phyloP scores from a whole-genome alignment of 139 green algal genomes.

The Tetraselmis chui region DNA sequence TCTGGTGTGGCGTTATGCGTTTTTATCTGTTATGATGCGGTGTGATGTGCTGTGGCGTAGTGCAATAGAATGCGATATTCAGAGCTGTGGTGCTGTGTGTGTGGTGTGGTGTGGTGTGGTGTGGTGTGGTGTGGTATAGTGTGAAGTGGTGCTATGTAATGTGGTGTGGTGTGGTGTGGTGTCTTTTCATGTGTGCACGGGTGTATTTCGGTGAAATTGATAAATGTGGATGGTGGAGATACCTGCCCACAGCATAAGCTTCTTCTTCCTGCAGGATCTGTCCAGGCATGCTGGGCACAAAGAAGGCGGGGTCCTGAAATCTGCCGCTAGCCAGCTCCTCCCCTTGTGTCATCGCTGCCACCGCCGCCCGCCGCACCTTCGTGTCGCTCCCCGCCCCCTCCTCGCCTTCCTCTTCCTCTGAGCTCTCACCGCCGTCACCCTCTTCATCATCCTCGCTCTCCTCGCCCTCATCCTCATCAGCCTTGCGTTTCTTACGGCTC shows the following conservation, averaged over 20 bases:
- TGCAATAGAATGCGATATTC: too few relatives aligned
- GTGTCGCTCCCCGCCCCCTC: neutral
- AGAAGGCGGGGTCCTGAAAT: conserved; percentile 52
- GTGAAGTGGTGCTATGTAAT: too few relatives aligned
- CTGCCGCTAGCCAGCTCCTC: conserved; percentile 14
- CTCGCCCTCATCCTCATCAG: neutral
- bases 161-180: too few relatives aligned
- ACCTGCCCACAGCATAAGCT: neutral
- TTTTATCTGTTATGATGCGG: too few relatives aligned
- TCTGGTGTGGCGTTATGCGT: too few relatives aligned
- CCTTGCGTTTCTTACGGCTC: conserved; percentile 18
- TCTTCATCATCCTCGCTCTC: neutral
- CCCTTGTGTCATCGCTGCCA: neutral
- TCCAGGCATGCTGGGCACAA: conserved; percentile 13
- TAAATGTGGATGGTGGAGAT: too few relatives aligned
- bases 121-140: too few relatives aligned
- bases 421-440: neutral
- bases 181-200: too few relatives aligned
- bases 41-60: too few relatives aligned
- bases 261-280: neutral
- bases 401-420: neutral
- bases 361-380: neutral
- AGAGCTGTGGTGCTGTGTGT: too few relatives aligned
- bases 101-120: too few relatives aligned
- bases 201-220: too few relatives aligned